phyloP scores from a whole-genome alignment of 2,329 filamentous ascomycete species.

The Xylariomycetidae sp. region DNA sequence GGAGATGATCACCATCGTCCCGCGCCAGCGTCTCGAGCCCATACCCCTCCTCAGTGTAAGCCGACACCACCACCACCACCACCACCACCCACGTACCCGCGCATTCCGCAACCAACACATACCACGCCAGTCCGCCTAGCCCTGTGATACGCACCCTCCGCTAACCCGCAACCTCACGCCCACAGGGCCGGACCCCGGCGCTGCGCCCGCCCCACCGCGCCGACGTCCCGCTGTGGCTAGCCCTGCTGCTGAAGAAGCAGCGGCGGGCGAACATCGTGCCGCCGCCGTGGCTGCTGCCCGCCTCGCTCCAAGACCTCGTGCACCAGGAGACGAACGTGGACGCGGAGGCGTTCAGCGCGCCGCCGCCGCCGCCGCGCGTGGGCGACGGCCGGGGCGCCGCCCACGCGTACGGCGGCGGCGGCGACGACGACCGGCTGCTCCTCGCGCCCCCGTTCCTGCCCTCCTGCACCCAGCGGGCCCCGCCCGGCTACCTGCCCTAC shows the following conservation, averaged over 20 bases:
- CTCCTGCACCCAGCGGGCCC: slow-evolving; percentile 64
- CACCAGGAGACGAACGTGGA: slow-evolving; percentile 71
- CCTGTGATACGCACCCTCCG: slow-evolving; percentile 19
- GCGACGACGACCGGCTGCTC: slow-evolving; percentile 14
- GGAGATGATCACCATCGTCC: slow-evolving; percentile 90
- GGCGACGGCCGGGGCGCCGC: slow-evolving; percentile 41
- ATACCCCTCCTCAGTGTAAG: slow-evolving; percentile 82
- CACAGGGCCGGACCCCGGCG: slow-evolving; percentile 67
- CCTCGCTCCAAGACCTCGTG: slow-evolving; percentile 71
- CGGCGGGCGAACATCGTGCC: slow-evolving; percentile 87
- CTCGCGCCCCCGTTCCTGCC: slow-evolving; percentile 72
- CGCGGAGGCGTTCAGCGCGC: slow-evolving; percentile 68
- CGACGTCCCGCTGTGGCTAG: slow-evolving; percentile 85
- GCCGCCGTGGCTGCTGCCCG: slow-evolving; percentile 78
- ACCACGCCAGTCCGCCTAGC: slow-evolving; percentile 12
- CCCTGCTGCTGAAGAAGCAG: slow-evolving; percentile 89
- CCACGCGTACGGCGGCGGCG: slow-evolving; percentile 24
- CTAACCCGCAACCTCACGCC: too few species aligned
- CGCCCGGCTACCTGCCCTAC: slow-evolving; percentile 71
- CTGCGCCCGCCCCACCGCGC: slow-evolving; percentile 77
- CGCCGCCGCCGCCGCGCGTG: slow-evolving; percentile 58
- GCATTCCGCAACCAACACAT: neutral
- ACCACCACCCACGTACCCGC: too few species aligned
- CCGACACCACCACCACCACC: slow-evolving; percentile 2
- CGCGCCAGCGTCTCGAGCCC: slow-evolving; percentile 80